phyloP scores from a whole-genome alignment of 176 grass and related monocot species.

The Triticum urartu region DNA sequence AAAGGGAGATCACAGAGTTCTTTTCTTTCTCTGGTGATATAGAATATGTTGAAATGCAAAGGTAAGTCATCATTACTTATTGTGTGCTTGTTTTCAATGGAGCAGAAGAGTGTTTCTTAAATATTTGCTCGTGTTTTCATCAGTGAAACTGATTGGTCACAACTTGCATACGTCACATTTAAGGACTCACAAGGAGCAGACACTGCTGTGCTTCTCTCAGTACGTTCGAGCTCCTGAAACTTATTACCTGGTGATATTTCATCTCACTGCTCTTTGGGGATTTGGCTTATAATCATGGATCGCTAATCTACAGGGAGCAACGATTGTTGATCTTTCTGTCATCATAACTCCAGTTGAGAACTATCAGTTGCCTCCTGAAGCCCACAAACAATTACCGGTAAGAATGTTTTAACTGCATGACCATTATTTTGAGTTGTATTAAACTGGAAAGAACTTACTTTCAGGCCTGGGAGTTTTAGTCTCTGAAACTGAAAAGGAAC shows the following conservation, averaged over 20 bases:
- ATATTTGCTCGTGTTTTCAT: slow-evolving; percentile 28
- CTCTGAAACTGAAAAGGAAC: not conserved
- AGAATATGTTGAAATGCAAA: slow-evolving; percentile 92
- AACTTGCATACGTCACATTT: slow-evolving; percentile 92
- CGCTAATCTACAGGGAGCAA: slow-evolving; percentile 71
- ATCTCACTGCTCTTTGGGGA: not conserved
- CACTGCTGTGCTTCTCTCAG: slow-evolving; percentile 88
- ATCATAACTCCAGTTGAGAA: slow-evolving; percentile 75
- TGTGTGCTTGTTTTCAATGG: not conserved
- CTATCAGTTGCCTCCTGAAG: slow-evolving; percentile 81
- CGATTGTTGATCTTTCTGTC: slow-evolving; percentile 81
- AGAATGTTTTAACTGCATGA: slow-evolving; percentile 2
- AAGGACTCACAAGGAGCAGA: slow-evolving; percentile 91
- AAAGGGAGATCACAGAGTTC: slow-evolving; percentile 93
- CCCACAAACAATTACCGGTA: slow-evolving; percentile 53
- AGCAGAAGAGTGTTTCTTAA: slow-evolving; percentile 22
- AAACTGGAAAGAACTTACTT: not conserved
- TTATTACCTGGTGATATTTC: slow-evolving; percentile 10
- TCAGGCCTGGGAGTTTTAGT: not conserved
- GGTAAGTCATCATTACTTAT: slow-evolving; percentile 44
- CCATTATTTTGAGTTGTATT: not conserved
- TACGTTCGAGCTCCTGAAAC: slow-evolving; percentile 43
- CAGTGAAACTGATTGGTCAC: slow-evolving; percentile 87
- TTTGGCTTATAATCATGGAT: slow-evolving; percentile 11
- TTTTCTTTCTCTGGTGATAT: slow-evolving; percentile 98